Evolutionary conservation across 805 yeast genomes (phyloP).

Genomic region (Candida endomychidarum): DNA sequence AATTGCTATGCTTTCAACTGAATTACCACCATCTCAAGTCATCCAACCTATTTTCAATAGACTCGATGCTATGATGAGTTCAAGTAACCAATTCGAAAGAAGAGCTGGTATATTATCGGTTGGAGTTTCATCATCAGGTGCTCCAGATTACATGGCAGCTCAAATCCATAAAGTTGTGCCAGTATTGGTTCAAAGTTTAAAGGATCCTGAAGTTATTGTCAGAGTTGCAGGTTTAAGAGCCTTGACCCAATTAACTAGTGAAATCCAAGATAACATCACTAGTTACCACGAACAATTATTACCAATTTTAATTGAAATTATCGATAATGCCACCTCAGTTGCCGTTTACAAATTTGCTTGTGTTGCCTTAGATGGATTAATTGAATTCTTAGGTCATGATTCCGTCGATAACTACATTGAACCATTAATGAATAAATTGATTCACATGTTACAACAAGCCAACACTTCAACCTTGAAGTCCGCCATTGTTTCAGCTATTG

Average conservation of each 20-base stretch:
- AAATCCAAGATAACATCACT: constrained; percentile 82
- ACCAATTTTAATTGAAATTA: constrained; percentile 82
- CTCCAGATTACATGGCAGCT: constrained; percentile 85
- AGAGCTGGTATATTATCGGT: constrained; percentile 84
- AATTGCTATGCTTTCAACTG: constrained; percentile 72
- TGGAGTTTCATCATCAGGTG: constrained; percentile 84
- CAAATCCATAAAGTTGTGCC: constrained; percentile 75
- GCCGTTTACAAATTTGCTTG: constrained; percentile 90
- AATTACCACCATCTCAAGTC: constrained; percentile 91
- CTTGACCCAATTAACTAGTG: constrained; percentile 73
- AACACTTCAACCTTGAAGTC: constrained; percentile 71
- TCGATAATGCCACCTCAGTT: constrained; percentile 80
- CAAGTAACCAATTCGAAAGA: constrained; percentile 72
- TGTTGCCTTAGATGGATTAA: constrained; percentile 83
- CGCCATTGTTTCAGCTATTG: constrained; percentile 90
- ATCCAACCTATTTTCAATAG: constrained; percentile 74
- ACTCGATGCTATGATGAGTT: constrained; percentile 50
- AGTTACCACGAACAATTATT: constrained; percentile 78
- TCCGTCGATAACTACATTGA: constrained; percentile 79
- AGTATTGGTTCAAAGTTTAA: constrained; percentile 70
- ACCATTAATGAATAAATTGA: constrained; percentile 85
- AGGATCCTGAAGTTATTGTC: constrained; percentile 72
- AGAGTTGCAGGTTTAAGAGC: constrained; percentile 84
- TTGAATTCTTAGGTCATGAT: constrained; percentile 88
- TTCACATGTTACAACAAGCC: constrained; percentile 77